Percentiles rank a stretch among this genome's conserved stretches.
Conservation (phyloP, 257 asterid species). For the Misopates orontium region DNA sequence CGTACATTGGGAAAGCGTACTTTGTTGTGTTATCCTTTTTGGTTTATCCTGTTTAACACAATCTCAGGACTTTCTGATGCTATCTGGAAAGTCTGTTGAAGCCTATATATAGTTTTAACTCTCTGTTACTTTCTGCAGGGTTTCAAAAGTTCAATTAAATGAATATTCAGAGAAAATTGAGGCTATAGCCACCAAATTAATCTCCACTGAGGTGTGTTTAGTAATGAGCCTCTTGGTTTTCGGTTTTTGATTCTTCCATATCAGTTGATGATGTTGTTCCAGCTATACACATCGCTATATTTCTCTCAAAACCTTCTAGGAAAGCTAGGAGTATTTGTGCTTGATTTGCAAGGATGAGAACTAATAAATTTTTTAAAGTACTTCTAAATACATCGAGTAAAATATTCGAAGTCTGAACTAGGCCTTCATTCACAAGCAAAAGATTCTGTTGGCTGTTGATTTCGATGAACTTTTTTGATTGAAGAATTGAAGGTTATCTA, state of each 20-base stretch:
- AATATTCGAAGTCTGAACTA: background rate
- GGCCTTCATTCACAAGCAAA: constrained; percentile 3
- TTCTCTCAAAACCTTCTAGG: background rate
- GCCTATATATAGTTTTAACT: background rate
- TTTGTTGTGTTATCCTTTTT: background rate
- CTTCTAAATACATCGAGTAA: background rate
- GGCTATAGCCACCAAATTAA: constrained; percentile 72
- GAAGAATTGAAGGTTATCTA: constrained; percentile 1
- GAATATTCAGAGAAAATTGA: constrained; percentile 80
- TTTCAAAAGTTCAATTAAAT: constrained; percentile 69
- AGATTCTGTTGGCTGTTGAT: background rate
- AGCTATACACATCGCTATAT: background rate
- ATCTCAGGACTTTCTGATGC: constrained; percentile 1
- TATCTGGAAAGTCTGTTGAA: background rate
- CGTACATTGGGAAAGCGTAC: background rate
- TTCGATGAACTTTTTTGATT: background rate
- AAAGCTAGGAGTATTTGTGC: background rate
- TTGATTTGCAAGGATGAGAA: background rate
- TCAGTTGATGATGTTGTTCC: background rate
- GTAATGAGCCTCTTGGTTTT: constrained; percentile 8
- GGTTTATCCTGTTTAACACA: constrained; percentile 2
- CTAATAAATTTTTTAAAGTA: too few species aligned
- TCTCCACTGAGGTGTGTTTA: constrained; percentile 47
- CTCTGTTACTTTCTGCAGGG: constrained; percentile 40
- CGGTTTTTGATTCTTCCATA: background rate